Evolutionary conservation across 768 basidiomycete genomes (phyloP).

Genomic region (Suillus variegatus): DNA sequence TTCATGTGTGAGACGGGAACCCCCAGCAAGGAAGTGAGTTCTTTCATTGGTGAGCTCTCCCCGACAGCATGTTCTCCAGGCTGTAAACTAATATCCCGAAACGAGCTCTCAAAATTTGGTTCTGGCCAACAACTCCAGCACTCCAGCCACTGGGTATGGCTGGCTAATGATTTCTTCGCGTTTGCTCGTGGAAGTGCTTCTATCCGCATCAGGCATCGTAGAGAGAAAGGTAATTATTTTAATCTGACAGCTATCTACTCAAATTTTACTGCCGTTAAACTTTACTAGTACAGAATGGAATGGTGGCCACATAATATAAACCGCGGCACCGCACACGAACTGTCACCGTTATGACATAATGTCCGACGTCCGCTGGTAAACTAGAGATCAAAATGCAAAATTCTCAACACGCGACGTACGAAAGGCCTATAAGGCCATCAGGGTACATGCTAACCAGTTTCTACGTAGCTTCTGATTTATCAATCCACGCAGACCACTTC

Average conservation of each 20-base stretch:
- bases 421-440: background rate
- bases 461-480: background rate
- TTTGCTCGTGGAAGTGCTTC: background rate
- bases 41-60: background rate
- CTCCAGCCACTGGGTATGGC: background rate
- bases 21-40: background rate
- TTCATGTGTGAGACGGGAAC: background rate
- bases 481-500: background rate
- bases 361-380: background rate
- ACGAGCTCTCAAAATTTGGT: background rate
- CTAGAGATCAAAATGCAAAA: background rate
- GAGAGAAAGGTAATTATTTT: background rate
- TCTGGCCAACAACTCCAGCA: background rate
- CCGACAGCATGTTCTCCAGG: background rate
- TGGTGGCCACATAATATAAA: background rate
- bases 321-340: background rate
- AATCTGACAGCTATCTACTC: constrained; percentile 1
- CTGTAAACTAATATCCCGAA: background rate
- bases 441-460: background rate
- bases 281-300: background rate
- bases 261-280: background rate
- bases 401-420: background rate
- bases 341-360: background rate
- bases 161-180: background rate
- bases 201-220: background rate